Base-by-base conservation (phyloP, 768 basidiomycete species). In the Tubosaeta sp. region DNA sequence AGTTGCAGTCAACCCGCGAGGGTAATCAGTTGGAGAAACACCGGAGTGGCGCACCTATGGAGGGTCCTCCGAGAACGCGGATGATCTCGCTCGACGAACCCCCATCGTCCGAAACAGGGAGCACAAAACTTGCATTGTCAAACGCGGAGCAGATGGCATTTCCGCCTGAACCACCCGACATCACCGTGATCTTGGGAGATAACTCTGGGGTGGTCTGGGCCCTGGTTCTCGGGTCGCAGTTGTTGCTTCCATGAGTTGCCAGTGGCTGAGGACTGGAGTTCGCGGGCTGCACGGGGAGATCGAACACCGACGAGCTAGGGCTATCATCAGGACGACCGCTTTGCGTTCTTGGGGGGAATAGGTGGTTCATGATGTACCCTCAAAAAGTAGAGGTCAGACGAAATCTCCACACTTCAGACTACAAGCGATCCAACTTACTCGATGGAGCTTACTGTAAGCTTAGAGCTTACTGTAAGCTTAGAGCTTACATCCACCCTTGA, bases 1-100 rank as follows among this genome's bases (percentile, higher is more conserved):
- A 29, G 29, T 48, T 26, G 32, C 25, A 26, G 41, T 61, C 42
- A 56, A 19, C 22, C 41, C 22, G 33, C 58, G 50, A 39, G 44
- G 32, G 51, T 53, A 14, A 54, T 57, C 56, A 27, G 33, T 56
- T 51, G 17, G 50, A 58, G 54, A 58, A 54, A 48, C 32, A 46
- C 17, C 17, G 50, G 33, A 22, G 38, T 45, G 54, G 55, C 63
- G 52, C 60, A 88, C 90, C 88, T 62, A 94, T 82, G 32, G 90
- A 91, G 19, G 90, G 88, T 3, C 90, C 90, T 16, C 88, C 89
- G 48, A 97, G 76, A 22, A 94, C 91, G 45, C 94, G 83, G 47
- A 94, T 90, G 48, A 95, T 95, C 74, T 97, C 94, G 58, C 89
- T 90, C 3, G 93, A 95, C 4, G 91, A 93, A 41, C 95, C 95